Evolutionary conservation across 2,329 filamentous ascomycete species (phyloP).

Genomic region (Colletotrichum nymphaeae): DNA sequence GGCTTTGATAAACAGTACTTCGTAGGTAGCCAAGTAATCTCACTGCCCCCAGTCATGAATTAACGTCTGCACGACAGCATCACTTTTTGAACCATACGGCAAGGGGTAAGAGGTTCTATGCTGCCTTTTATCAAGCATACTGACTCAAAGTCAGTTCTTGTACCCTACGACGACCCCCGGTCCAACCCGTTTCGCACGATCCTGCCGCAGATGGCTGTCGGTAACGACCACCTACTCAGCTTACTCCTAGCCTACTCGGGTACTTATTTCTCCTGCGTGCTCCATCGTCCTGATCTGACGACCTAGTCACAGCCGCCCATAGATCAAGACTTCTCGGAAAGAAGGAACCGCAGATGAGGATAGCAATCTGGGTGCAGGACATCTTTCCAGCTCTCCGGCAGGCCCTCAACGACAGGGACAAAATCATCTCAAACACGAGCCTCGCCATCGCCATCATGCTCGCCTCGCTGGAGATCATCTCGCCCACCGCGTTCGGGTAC

Average conservation of each 20-base stretch:
- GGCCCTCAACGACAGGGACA: constrained; percentile 70
- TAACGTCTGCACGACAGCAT: constrained; percentile 48
- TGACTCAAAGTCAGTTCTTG: constrained; percentile 56
- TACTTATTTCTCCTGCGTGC: constrained; percentile 32
- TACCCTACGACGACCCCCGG: constrained; percentile 62
- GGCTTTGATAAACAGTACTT: constrained; percentile 56
- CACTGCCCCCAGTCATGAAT: neutral
- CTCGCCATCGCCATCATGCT: constrained; percentile 88
- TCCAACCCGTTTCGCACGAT: constrained; percentile 65
- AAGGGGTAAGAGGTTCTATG: constrained; percentile 64
- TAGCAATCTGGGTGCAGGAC: constrained; percentile 83
- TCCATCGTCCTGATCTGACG: neutral
- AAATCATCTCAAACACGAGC: constrained; percentile 77
- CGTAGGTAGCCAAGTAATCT: constrained; percentile 44
- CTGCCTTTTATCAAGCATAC: neutral
- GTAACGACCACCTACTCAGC: constrained; percentile 78
- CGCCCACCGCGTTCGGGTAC: constrained; percentile 84
- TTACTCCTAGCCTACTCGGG: constrained; percentile 81
- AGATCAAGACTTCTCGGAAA: constrained; percentile 80
- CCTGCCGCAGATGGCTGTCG: constrained; percentile 71
- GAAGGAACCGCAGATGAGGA: constrained; percentile 79
- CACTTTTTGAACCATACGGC: constrained; percentile 85
- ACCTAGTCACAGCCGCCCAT: constrained; percentile 70
- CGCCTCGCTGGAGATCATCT: constrained; percentile 84
- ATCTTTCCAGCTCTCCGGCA: constrained; percentile 79